A percentile compares a stretch with the other conserved stretches of the same genome.
Evolutionary conservation across 164 flowering plant genomes (phyloP).

Genomic region (Annona squamosa): DNA sequence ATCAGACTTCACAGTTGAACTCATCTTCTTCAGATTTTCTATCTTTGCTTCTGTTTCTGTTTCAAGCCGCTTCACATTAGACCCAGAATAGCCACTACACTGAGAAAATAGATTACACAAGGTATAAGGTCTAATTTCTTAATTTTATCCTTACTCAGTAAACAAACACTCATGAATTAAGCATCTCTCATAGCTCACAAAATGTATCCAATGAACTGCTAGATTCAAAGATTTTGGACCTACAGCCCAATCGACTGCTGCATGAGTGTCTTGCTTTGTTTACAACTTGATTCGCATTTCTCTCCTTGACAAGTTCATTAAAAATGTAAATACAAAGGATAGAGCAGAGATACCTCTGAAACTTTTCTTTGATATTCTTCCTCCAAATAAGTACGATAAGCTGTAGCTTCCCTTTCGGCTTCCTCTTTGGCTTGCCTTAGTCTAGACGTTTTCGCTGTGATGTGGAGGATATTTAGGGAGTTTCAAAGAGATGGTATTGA

Average conservation of each 20-base stretch:
- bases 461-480: neutral
- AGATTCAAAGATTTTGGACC: neutral
- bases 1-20: conserved; percentile 28
- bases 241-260: neutral
- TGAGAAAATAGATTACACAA: conserved; percentile 10
- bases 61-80: conserved; percentile 43
- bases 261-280: neutral
- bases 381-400: conserved; percentile 44
- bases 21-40: conserved; percentile 24
- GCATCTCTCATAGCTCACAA: neutral
- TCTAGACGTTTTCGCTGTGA: conserved; percentile 41
- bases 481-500: neutral
- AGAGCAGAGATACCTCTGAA: conserved; percentile 30
- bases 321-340: neutral
- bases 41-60: conserved; percentile 49
- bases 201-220: neutral
- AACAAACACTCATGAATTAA: neutral
- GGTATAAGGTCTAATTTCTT: neutral
- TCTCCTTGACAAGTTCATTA: neutral
- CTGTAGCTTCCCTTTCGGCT: conserved; percentile 45
- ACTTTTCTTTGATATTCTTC: conserved; percentile 40
- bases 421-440: conserved; percentile 71
- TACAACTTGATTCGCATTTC: no score
- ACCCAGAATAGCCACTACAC: conserved; percentile 44
- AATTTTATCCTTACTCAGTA: neutral